Base-by-base conservation (phyloP, 257 asterid species). In the Gentiana dahurica region DNA sequence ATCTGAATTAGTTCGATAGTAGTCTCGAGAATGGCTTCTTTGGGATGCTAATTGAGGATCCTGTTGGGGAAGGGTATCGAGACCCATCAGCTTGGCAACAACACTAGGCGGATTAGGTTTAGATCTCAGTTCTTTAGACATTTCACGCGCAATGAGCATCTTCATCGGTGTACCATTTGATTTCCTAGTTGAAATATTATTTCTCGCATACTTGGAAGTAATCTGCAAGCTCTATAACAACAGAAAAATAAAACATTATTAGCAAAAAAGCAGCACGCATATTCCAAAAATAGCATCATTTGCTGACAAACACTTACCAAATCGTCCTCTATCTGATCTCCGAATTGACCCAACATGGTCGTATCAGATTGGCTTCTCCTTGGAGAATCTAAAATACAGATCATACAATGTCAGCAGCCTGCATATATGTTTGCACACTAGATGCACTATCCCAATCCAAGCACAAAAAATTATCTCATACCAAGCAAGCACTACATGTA, bases 61-160 rank as follows among this genome's bases (percentile, higher is more conserved):
- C 55, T 73, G 83, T 47, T 60, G 82, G 37, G 97, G 95, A 79
- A 88, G 86, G 71, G 86, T 57, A 70, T 93, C 97, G 63, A 93
- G 99, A 47, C 99, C 99, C 99, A 93, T 93, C 69, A 93, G 60
- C 78, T 86, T 93, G 47, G 97, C 99, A 69, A 93, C 94, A 57
- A 93, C 70, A 77, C 81, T 82, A 55, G 99, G 82, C 34, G 93
- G 82, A 65, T 81, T 80, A 47, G 74, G 78, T 53, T 72, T 69
- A 44, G 72, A 60, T 49, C 75, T 81, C 3, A 77, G 72, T 58
- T 92, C 97, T 66, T 80, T 88, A 60, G 97, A 83, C 97, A 92
- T 88, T 69, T 92, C 99, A 65, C 86, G 86, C 39, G 84, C 95
- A 59, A 92, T 85, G 57, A 85, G 95, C 94, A 75, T 80, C 83